phyloP scores from a whole-genome alignment of 1,284 basidiomycete species.

The Peniophora sp. region DNA sequence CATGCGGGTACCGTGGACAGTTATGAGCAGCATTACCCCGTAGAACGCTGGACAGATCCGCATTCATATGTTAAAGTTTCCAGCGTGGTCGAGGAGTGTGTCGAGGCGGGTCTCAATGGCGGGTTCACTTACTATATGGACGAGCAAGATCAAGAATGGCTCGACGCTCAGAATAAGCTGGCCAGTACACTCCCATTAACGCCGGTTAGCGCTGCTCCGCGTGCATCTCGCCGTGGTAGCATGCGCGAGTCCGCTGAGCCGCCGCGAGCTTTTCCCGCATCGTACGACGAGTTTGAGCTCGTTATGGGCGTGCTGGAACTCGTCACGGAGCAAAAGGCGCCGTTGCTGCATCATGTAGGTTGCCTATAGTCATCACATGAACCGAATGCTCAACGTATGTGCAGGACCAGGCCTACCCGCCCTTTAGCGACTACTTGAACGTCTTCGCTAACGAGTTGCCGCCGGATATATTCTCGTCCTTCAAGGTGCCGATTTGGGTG shows the following conservation, averaged over 20 bases:
- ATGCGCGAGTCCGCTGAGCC: no score
- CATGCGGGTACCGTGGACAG: constrained; percentile 76
- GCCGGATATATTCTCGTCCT: constrained; percentile 54
- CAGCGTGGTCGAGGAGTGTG: constrained; percentile 81
- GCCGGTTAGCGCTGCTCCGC: no score
- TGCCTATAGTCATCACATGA: neutral
- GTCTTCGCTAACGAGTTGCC: constrained; percentile 54
- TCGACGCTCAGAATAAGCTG: constrained; percentile 80
- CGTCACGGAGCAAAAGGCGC: constrained; percentile 83
- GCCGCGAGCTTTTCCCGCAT: constrained; percentile 46
- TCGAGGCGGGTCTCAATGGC: constrained; percentile 46
- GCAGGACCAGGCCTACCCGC: constrained; percentile 63
- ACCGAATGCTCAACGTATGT: neutral
- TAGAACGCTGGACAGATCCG: constrained; percentile 69
- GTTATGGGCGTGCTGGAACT: constrained; percentile 95
- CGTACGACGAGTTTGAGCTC: constrained; percentile 90
- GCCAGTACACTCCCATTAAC: neutral
- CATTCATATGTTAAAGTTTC: constrained; percentile 79
- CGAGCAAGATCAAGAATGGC: constrained; percentile 93
- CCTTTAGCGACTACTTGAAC: constrained; percentile 75
- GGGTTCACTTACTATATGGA: constrained; percentile 91
- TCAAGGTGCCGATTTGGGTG: constrained; percentile 52
- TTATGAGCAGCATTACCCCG: constrained; percentile 68
- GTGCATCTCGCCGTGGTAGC: no score
- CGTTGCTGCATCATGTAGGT: constrained; percentile 85